phyloP scores from a whole-genome alignment of 306 rosid genomes.

The Ziziphus jujuba region DNA sequence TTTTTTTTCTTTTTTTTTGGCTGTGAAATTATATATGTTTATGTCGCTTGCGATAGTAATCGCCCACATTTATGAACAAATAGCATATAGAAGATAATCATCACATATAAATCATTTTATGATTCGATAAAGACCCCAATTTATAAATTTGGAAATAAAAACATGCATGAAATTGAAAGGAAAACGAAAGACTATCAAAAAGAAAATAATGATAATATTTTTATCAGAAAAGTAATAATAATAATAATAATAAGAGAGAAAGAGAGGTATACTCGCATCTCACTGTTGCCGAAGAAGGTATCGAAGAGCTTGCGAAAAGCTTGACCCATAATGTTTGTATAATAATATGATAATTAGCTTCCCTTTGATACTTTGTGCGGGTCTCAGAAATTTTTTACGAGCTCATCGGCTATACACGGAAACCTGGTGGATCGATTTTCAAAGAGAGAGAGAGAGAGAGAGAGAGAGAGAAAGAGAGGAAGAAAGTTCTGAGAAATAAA shows the following conservation, averaged over 20 bases:
- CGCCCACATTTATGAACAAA: not conserved
- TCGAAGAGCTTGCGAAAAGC: slow-evolving; percentile 68
- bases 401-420: slow-evolving; percentile 8
- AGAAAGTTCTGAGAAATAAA: not conserved
- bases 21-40: no score
- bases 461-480: no score
- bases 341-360: not conserved
- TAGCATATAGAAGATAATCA: not conserved
- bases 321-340: slow-evolving; percentile 45
- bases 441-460: not conserved
- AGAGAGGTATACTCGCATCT: slow-evolving; percentile 54
- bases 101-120: not conserved
- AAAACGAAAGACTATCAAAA: not conserved
- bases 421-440: slow-evolving; percentile 4
- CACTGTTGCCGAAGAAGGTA: slow-evolving; percentile 57
- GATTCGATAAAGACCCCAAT: not conserved
- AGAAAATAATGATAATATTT: not conserved
- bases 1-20: no score
- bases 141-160: not conserved
- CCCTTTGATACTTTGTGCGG: not conserved
- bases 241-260: not conserved
- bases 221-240: not conserved
- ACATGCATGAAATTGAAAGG: no score
- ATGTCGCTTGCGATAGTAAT: not conserved
- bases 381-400: not conserved